These are phyloP conservation scores for Yamadazyma paraphyllophila DNA, from an alignment of 805 yeast species.

Conservation along the genomic window DNA sequence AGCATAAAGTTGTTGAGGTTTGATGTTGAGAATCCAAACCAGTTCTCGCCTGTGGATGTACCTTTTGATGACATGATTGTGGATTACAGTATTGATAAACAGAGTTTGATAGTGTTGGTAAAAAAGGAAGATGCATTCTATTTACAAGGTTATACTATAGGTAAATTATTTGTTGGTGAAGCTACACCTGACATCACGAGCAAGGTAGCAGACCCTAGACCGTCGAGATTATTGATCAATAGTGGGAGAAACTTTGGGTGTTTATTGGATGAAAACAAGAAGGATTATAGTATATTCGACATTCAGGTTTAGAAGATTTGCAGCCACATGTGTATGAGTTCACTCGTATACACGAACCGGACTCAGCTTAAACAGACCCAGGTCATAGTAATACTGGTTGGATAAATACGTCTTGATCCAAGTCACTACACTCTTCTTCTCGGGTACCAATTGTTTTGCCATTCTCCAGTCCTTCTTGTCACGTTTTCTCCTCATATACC, in stretches of 20 bases:
- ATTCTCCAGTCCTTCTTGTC: slow-evolving; percentile 7
- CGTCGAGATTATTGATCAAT: slow-evolving; percentile 14
- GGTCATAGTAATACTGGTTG: slow-evolving; percentile 29
- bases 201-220: neutral
- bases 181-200: neutral
- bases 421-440: slow-evolving; percentile 27
- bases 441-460: slow-evolving; percentile 27
- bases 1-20: neutral
- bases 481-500: slow-evolving; percentile 26
- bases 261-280: slow-evolving; percentile 38
- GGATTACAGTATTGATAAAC: neutral
- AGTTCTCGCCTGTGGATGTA: neutral
- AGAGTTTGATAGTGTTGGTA: slow-evolving; percentile 1
- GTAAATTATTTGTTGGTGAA: neutral
- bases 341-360: slow-evolving; percentile 27
- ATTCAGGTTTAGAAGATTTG: too few relatives aligned
- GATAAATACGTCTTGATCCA: slow-evolving; percentile 26
- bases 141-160: neutral
- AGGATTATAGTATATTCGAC: slow-evolving; percentile 26
- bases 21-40: neutral
- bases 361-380: slow-evolving; percentile 19
- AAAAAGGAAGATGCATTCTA: neutral
- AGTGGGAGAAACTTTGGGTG: slow-evolving; percentile 30
- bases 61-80: neutral
- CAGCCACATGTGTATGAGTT: too few relatives aligned